Evolutionary conservation across 2,329 filamentous ascomycete genomes (phyloP).

Genomic region (Arthrobotrys iridis): DNA sequence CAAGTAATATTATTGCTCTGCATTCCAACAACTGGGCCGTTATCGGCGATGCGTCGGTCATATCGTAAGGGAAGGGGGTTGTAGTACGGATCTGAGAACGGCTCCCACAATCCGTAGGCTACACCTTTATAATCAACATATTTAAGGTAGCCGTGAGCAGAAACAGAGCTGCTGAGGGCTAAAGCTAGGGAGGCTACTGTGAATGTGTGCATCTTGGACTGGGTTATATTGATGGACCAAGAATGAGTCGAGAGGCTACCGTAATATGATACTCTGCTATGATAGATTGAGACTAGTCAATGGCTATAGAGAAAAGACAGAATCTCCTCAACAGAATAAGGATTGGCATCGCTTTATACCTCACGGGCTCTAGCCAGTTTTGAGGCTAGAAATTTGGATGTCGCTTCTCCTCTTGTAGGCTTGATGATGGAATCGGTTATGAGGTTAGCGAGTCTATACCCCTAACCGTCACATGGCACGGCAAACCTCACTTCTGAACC

Average conservation of each 20-base stretch:
- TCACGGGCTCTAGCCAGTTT: background rate
- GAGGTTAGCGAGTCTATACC: background rate
- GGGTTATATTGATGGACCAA: background rate
- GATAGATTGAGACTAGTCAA: constrained; percentile 2
- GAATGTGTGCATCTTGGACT: background rate
- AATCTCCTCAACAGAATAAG: background rate
- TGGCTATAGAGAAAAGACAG: background rate
- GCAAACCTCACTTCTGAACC: background rate
- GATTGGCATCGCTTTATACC: background rate
- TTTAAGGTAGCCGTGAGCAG: constrained; percentile 59
- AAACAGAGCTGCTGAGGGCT: constrained; percentile 43
- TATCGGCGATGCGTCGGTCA: constrained; percentile 55
- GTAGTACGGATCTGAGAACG: constrained; percentile 59
- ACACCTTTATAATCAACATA: constrained; percentile 58
- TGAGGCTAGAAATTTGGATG: background rate
- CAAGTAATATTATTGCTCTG: constrained; percentile 57
- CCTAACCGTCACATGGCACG: constrained; percentile 2
- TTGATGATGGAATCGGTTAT: background rate
- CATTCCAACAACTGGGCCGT: constrained; percentile 58
- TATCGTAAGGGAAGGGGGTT: constrained; percentile 58
- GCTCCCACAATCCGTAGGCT: constrained; percentile 59
- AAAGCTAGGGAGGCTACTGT: constrained; percentile 14
- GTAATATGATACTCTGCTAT: background rate
- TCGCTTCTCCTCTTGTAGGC: background rate
- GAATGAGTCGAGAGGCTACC: background rate